Conservation (phyloP, 208 protist species). For the Willaertia magna region DNA sequence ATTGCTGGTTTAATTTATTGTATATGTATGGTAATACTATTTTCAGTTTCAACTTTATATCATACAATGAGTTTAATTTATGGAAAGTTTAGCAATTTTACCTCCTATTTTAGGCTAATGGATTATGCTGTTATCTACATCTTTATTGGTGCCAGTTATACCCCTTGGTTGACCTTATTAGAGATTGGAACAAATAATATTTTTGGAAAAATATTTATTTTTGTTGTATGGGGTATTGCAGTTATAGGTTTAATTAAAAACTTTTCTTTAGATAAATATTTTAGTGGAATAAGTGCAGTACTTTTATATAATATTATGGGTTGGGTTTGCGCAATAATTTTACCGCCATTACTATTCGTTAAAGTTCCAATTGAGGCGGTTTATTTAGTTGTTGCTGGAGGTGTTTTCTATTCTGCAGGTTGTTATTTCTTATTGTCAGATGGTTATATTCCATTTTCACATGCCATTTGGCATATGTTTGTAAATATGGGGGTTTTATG, state of each 20-base stretch:
- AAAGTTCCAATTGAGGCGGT: background rate
- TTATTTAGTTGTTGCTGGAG: background rate
- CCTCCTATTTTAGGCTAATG: background rate
- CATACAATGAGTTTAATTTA: background rate
- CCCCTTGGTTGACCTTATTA: background rate
- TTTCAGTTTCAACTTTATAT: background rate
- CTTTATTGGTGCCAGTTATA: background rate
- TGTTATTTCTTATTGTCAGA: background rate
- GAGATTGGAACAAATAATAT: background rate
- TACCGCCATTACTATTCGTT: background rate
- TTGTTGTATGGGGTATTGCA: background rate
- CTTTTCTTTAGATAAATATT: background rate
- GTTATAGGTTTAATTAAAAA: background rate
- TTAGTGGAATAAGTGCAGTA: background rate
- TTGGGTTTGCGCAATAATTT: background rate
- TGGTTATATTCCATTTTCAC: background rate
- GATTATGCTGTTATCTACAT: background rate
- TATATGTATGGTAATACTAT: background rate
- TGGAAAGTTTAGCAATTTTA: background rate
- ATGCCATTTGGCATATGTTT: background rate
- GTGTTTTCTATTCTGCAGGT: background rate
- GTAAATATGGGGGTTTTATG: background rate
- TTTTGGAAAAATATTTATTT: background rate
- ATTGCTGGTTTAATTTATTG: background rate
- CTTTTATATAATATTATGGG: background rate